These are phyloP conservation scores for Neurospora tetraspora DNA, from an alignment of 495 filamentous ascomycete species.

Conservation along the genomic window DNA sequence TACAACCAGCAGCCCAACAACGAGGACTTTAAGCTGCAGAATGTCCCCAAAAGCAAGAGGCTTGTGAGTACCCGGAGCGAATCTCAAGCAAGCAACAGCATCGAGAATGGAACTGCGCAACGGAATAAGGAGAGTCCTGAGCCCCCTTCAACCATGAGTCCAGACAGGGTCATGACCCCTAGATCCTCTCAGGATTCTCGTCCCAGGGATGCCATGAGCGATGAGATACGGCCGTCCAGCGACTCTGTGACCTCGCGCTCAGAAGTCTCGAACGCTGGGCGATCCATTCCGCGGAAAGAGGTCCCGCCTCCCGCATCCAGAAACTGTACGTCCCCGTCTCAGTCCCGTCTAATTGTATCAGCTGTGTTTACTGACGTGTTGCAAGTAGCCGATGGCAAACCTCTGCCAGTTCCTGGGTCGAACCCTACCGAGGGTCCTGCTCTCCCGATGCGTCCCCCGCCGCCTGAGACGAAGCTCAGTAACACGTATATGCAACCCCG, in stretches of 20 bases:
- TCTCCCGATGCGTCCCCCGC: conserved; percentile 14
- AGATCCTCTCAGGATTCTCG: conserved; percentile 41
- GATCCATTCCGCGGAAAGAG: conserved; percentile 38
- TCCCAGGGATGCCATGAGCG: conserved; percentile 28
- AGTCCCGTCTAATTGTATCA: not conserved
- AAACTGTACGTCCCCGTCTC: conserved; percentile 16
- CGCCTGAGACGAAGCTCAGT: conserved; percentile 35
- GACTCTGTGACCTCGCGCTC: conserved; percentile 24
- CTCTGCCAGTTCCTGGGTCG: conserved; percentile 14
- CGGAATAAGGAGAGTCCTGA: conserved; percentile 23
- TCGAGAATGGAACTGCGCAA: conserved; percentile 19
- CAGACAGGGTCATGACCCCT: conserved; percentile 35
- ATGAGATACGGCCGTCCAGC: conserved; percentile 29
- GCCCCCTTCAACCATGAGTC: conserved; percentile 16
- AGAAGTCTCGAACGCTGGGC: conserved; percentile 22
- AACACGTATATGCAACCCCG: conserved; percentile 55
- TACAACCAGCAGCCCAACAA: conserved; percentile 8
- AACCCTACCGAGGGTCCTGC: conserved; percentile 6
- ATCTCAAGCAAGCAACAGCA: conserved; percentile 41
- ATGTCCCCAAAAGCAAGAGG: conserved; percentile 61
- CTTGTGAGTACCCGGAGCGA: conserved; percentile 49
- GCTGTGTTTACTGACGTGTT: not conserved
- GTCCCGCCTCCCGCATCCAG: conserved; percentile 26
- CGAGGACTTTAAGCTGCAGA: conserved; percentile 65
- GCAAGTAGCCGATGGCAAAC: conserved; percentile 31